Conservation (phyloP, 148 eudicot species). For the Vaccinium corymbosum region DNA sequence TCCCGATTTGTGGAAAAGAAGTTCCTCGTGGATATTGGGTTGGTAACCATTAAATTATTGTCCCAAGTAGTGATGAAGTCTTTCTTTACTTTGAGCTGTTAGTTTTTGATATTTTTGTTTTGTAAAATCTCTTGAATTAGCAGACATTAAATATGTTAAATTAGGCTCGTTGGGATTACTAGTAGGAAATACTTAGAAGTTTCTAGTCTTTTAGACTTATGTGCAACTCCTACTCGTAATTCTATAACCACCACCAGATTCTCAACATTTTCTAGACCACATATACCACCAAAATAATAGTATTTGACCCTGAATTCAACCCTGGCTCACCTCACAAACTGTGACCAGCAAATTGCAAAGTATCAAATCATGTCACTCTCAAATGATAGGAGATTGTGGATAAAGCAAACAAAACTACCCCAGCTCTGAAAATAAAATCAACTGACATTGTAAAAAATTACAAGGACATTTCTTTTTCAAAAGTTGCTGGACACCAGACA, state of each 20-base stretch:
- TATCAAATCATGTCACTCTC: neutral
- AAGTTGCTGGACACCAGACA: neutral
- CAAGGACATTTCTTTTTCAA: neutral
- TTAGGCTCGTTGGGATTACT: neutral
- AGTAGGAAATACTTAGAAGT: neutral
- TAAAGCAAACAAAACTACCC: neutral
- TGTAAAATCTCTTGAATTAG: neutral
- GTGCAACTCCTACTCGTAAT: neutral
- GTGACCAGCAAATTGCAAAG: neutral
- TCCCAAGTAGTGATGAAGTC: neutral
- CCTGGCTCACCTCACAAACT: neutral
- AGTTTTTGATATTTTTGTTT: neutral
- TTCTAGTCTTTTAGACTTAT: neutral
- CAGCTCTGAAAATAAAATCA: neutral
- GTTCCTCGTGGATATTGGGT: conserved; percentile 98
- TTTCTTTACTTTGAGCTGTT: neutral
- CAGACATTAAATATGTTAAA: neutral
- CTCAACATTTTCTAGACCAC: neutral
- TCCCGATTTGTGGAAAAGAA: conserved; percentile 83
- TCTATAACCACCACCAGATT: neutral
- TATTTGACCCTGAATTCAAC: neutral
- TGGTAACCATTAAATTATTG: conserved; percentile 17
- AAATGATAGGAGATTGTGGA: neutral
- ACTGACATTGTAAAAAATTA: neutral
- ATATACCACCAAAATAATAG: neutral